phyloP scores from a whole-genome alignment of 2,329 filamentous ascomycete genomes.

The Grosmannia huntii region DNA sequence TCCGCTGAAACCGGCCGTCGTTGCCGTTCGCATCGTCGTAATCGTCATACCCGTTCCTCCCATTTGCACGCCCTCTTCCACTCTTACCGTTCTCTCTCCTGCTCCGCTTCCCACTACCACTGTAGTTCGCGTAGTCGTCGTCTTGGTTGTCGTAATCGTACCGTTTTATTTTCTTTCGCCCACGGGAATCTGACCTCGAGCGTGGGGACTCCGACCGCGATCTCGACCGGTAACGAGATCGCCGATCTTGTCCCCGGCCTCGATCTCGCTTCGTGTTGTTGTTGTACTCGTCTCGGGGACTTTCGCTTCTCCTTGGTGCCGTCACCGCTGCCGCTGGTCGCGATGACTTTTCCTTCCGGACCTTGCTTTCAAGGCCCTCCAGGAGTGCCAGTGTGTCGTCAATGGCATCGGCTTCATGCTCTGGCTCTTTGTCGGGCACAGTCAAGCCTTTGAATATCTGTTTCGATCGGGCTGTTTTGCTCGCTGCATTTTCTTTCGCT shows the following conservation, averaged over 20 bases:
- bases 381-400: conserved; percentile 88
- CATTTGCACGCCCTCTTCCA: conserved; percentile 16
- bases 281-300: conserved; percentile 11
- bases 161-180: conserved; percentile 22
- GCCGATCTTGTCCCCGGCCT: conserved; percentile 29
- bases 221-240: conserved; percentile 21
- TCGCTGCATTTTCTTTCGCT: conserved; percentile 21
- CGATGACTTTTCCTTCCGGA: conserved; percentile 20
- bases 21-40: conserved; percentile 33
- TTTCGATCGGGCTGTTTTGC: conserved; percentile 29
- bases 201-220: conserved; percentile 25
- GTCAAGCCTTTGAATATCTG: conserved; percentile 84
- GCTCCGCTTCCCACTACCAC: conserved; percentile 26
- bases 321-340: background rate
- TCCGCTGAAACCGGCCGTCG: conserved; percentile 40
- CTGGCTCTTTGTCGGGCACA: conserved; percentile 60
- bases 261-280: conserved; percentile 33
- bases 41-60: conserved; percentile 23
- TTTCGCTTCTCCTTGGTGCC: conserved; percentile 2
- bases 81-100: conserved; percentile 26
- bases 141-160: conserved; percentile 20
- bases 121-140: conserved; percentile 20
- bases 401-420: conserved; percentile 46
- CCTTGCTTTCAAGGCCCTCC: conserved; percentile 69
- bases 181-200: conserved; percentile 29